phyloP scores from a whole-genome alignment of 768 basidiomycete genomes.

The Agrocybe praecox region DNA sequence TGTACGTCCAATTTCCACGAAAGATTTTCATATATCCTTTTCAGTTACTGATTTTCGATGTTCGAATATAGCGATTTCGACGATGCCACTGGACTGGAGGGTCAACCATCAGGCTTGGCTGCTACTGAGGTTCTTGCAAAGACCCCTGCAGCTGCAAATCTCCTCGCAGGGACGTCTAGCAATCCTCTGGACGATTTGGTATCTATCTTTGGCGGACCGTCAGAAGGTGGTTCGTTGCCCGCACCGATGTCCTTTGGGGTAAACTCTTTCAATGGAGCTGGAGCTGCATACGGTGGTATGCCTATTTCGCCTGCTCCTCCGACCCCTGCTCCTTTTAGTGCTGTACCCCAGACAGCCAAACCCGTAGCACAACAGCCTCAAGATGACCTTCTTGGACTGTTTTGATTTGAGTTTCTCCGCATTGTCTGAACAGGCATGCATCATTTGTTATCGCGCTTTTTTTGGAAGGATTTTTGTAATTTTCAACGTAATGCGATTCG shows the following conservation, averaged over 20 bases:
- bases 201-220: slow-evolving; percentile 78
- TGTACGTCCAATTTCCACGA: slow-evolving; percentile 39
- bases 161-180: slow-evolving; percentile 77
- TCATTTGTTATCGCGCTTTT: background rate
- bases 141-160: slow-evolving; percentile 72
- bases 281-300: slow-evolving; percentile 5
- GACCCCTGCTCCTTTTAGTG: slow-evolving; percentile 25
- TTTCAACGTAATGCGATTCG: background rate
- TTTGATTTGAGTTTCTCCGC: slow-evolving; percentile 31
- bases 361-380: slow-evolving; percentile 35
- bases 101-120: slow-evolving; percentile 74
- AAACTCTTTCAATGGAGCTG: slow-evolving; percentile 15
- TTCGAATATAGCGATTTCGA: slow-evolving; percentile 69
- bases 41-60: background rate
- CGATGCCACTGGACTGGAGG: slow-evolving; percentile 61
- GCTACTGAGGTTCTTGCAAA: slow-evolving; percentile 74
- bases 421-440: background rate
- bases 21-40: too few species aligned
- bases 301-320: slow-evolving; percentile 27
- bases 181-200: slow-evolving; percentile 95
- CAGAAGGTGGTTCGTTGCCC: slow-evolving; percentile 26
- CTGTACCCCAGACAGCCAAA: slow-evolving; percentile 9
- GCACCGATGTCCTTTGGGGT: slow-evolving; percentile 14
- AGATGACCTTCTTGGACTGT: slow-evolving; percentile 55
- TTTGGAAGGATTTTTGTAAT: background rate